Base-by-base conservation (phyloP, 1,284 basidiomycete genomes). In the Heliocybe sulcata region DNA sequence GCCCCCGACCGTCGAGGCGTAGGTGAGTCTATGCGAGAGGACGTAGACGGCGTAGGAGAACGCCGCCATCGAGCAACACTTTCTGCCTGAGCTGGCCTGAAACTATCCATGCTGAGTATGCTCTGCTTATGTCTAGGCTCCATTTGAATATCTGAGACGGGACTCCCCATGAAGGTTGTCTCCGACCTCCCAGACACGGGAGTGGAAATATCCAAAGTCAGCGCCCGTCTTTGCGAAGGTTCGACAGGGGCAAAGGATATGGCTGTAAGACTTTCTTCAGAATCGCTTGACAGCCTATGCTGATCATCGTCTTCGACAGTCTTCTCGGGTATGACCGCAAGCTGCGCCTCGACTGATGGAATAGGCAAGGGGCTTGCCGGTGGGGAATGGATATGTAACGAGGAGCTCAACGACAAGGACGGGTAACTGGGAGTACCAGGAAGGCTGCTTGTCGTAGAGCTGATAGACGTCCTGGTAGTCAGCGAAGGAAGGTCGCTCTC, bases 391-490 rank as follows among this genome's bases (percentile, higher is more conserved):
- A n/a, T 16, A 16, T 26, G 27, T 6, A 23, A 22, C 14, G 38
- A 45, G 2, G 52, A 53, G 4, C 35, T 14, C 35, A 53, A 12
- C 19, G 52, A 45, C 16, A 29, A 12, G 4, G 52, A 45, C 16
- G 25, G n/a, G 10, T 23, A 19, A 20, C 35, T 45, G 11, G 52
- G 29, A 42, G 35, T 45, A 9, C 35, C 20, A 16, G 47, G 47
- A 6, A 49, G 4, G 20, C 47, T 49, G 20, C 47, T 49, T 3
- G 58, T 48, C 59, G 52, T 55, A 56, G 51, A 52, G 51, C 51
- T 35, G n/a, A 25, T 52, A 27, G 51, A 52, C 22, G 51, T 22
- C 26, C 51, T 35, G 10, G 33, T 33, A 6, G 51, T 52, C 22
- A 31, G 19, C 9, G 51, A 31, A 4, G 51, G 33, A 4, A 29